phyloP scores from a whole-genome alignment of 352 stramenopile species.

The Elongisporangium prolatum region DNA sequence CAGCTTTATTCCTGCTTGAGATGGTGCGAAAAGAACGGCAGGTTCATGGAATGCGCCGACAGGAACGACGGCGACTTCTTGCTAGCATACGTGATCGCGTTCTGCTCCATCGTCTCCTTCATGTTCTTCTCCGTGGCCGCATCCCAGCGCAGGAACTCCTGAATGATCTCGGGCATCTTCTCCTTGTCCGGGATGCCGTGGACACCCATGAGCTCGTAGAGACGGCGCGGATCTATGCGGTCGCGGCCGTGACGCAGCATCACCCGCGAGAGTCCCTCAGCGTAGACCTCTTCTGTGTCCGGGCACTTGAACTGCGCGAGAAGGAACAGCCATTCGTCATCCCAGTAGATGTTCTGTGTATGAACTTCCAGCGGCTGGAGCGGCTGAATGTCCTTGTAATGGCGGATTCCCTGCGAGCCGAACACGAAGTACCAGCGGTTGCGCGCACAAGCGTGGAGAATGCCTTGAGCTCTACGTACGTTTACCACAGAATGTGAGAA shows the following conservation, averaged over 20 bases:
- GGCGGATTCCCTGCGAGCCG: constrained; percentile 58
- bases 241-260: constrained; percentile 57
- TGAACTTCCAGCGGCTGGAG: constrained; percentile 60
- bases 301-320: constrained; percentile 64
- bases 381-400: constrained; percentile 49
- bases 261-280: constrained; percentile 54
- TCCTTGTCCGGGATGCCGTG: constrained; percentile 31
- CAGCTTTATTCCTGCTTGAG: constrained; percentile 11
- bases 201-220: constrained; percentile 56
- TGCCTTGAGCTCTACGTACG: constrained; percentile 31
- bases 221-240: constrained; percentile 33
- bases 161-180: constrained; percentile 41
- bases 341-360: constrained; percentile 66
- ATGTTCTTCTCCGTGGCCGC: constrained; percentile 43
- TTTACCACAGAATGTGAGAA: neutral
- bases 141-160: constrained; percentile 56
- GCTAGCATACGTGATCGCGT: constrained; percentile 22
- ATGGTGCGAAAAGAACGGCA: constrained; percentile 32
- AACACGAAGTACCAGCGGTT: constrained; percentile 73
- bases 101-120: constrained; percentile 37
- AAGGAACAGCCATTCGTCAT: constrained; percentile 69
- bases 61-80: constrained; percentile 26
- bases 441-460: constrained; percentile 42
- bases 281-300: constrained; percentile 53
- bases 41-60: constrained; percentile 66